These are phyloP conservation scores for Podospora australis DNA, from an alignment of 495 filamentous ascomycete genomes.

Conservation along the genomic window DNA sequence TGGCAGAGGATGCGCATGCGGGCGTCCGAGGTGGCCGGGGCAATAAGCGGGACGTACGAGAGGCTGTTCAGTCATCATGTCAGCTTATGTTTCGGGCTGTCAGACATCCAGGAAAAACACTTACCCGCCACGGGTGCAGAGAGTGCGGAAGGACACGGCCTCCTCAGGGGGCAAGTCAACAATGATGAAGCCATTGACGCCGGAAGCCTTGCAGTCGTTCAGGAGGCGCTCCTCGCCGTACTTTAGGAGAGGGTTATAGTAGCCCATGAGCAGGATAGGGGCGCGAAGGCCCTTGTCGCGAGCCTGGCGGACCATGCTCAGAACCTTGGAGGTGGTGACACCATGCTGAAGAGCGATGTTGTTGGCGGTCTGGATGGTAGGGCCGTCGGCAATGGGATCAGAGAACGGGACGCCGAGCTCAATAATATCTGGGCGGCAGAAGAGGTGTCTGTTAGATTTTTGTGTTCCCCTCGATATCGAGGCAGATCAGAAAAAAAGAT, in stretches of 20 bases:
- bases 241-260: constrained; percentile 91
- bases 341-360: constrained; percentile 80
- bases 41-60: constrained; percentile 92
- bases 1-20: constrained; percentile 94
- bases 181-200: constrained; percentile 95
- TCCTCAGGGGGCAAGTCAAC: constrained; percentile 97
- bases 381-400: constrained; percentile 93
- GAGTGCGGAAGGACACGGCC: constrained; percentile 81
- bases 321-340: constrained; percentile 67
- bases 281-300: constrained; percentile 66
- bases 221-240: constrained; percentile 91
- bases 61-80: constrained; percentile 40
- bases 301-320: constrained; percentile 74
- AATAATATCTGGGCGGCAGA: constrained; percentile 57
- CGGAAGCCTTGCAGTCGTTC: constrained; percentile 74
- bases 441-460: neutral
- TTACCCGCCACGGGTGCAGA: constrained; percentile 69
- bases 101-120: no score
- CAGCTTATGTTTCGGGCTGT: neutral
- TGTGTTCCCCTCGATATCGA: neutral
- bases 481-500: neutral
- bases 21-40: constrained; percentile 82
- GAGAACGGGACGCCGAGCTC: constrained; percentile 93
- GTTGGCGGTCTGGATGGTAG: constrained; percentile 89
- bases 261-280: constrained; percentile 93